Conservation (phyloP, 345 rosid genomes). For the Hibiscus trionum region DNA sequence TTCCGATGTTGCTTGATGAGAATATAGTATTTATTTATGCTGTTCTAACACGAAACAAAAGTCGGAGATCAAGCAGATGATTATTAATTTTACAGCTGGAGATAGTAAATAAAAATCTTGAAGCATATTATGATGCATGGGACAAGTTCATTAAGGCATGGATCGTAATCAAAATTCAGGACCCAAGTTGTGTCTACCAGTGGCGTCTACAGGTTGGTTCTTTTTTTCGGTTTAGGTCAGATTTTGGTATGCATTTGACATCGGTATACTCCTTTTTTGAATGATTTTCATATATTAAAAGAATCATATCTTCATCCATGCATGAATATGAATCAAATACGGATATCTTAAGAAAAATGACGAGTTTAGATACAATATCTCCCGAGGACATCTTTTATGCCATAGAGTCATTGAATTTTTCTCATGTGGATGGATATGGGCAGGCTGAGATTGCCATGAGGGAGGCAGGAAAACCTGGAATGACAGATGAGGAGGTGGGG, state of each 20-base stretch:
- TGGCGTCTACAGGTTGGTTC: conserved; percentile 90
- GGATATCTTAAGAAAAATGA: neutral
- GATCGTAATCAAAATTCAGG: conserved; percentile 83
- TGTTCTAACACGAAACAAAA: neutral
- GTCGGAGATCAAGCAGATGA: neutral
- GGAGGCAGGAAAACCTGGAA: conserved; percentile 75
- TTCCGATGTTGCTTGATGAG: neutral
- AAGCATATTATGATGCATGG: conserved; percentile 83
- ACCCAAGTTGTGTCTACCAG: conserved; percentile 76
- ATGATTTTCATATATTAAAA: too few relatives aligned
- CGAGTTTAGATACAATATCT: neutral
- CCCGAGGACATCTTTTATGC: neutral
- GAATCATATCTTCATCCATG: neutral
- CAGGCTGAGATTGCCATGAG: conserved; percentile 97
- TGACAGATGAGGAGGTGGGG: conserved; percentile 84
- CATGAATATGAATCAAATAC: neutral
- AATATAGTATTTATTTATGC: neutral
- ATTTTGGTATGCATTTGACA: neutral
- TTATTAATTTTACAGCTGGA: conserved; percentile 42
- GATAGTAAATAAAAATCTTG: conserved; percentile 69
- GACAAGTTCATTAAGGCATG: conserved; percentile 75
- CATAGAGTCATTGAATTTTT: neutral
- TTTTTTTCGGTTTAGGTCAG: neutral
- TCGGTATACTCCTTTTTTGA: too few relatives aligned
- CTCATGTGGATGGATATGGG: conserved; percentile 4